A percentile compares a stretch with the other conserved stretches of the same genome.
phyloP scores from a whole-genome alignment of 1,139 yeast species.

The Sugiyamaella xylanicola region DNA sequence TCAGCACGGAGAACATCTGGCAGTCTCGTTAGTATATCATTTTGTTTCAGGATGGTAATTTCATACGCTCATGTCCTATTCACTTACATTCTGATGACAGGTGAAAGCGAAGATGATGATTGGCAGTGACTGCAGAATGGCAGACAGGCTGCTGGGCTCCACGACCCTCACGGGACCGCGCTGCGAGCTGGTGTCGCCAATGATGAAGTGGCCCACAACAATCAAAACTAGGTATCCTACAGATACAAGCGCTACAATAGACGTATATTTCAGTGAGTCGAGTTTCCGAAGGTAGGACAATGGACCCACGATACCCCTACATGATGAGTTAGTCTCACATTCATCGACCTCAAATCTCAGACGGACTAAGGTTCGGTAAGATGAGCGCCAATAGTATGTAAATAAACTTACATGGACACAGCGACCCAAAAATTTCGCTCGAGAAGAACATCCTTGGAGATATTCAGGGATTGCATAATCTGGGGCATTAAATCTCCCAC shows the following conservation, averaged over 20 bases:
- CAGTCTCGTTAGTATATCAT: not conserved
- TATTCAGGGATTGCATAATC: constrained; percentile 38
- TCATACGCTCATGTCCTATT: too few species aligned
- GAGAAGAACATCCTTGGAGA: constrained; percentile 27
- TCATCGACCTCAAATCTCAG: too few species aligned
- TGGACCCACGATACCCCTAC: constrained; percentile 61
- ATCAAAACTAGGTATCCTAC: constrained; percentile 77
- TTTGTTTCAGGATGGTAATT: too few species aligned
- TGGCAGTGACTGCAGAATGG: constrained; percentile 79
- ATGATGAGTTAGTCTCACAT: too few species aligned
- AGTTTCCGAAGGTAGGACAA: constrained; percentile 70
- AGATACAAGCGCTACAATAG: constrained; percentile 78
- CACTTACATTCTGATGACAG: constrained; percentile 70
- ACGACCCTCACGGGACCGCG: constrained; percentile 59
- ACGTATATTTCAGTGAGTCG: constrained; percentile 84
- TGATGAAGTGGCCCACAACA: constrained; percentile 64
- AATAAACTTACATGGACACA: constrained; percentile 48
- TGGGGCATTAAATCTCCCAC: constrained; percentile 89
- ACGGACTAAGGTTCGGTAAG: too few species aligned
- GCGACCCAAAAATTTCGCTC: constrained; percentile 63
- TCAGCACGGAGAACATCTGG: constrained; percentile 82
- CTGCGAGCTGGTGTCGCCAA: constrained; percentile 48
- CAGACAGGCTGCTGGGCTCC: constrained; percentile 58
- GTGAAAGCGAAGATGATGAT: constrained; percentile 92
- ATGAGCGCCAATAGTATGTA: too few species aligned